Evolutionary conservation across 495 filamentous ascomycete genomes (phyloP).

Genomic region (Penicillium desertorum): DNA sequence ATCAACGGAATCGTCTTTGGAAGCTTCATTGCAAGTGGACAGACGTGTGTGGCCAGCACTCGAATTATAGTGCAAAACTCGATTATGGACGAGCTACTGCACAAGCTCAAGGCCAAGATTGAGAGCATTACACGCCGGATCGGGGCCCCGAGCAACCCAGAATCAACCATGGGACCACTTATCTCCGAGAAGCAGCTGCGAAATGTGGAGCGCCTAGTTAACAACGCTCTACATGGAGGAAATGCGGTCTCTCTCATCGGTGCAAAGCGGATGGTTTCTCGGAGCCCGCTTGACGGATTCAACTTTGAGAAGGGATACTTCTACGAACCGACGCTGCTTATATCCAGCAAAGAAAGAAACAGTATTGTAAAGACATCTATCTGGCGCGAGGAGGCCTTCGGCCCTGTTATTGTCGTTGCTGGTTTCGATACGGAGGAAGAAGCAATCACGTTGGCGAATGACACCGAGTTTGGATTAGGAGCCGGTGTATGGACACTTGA

Average conservation of each 20-base stretch:
- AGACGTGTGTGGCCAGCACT: conserved; percentile 62
- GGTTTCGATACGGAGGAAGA: conserved; percentile 43
- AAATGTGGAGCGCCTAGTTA: conserved; percentile 26
- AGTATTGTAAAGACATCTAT: conserved; percentile 24
- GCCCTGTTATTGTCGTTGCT: conserved; percentile 46
- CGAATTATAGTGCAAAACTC: conserved; percentile 54
- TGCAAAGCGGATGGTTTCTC: conserved; percentile 36
- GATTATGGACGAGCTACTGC: conserved; percentile 36
- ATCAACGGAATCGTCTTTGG: conserved; percentile 60
- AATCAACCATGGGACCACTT: conserved; percentile 27
- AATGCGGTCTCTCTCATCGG: conserved; percentile 30
- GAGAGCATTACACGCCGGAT: conserved; percentile 38
- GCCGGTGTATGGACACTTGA: conserved; percentile 52
- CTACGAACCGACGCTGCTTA: conserved; percentile 57
- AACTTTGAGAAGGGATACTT: conserved; percentile 52
- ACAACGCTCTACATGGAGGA: conserved; percentile 29
- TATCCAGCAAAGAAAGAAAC: conserved; percentile 4
- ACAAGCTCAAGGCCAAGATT: conserved; percentile 44
- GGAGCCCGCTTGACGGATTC: conserved; percentile 21
- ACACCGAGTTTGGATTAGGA: conserved; percentile 44
- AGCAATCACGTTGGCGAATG: conserved; percentile 41
- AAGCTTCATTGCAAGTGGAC: conserved; percentile 59
- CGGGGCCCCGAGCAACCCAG: conserved; percentile 19
- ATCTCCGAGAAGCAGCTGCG: conserved; percentile 22
- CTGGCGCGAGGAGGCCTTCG: conserved; percentile 50